phyloP scores from a whole-genome alignment of 2,329 filamentous ascomycete species.

The Epichloe gansuensis region DNA sequence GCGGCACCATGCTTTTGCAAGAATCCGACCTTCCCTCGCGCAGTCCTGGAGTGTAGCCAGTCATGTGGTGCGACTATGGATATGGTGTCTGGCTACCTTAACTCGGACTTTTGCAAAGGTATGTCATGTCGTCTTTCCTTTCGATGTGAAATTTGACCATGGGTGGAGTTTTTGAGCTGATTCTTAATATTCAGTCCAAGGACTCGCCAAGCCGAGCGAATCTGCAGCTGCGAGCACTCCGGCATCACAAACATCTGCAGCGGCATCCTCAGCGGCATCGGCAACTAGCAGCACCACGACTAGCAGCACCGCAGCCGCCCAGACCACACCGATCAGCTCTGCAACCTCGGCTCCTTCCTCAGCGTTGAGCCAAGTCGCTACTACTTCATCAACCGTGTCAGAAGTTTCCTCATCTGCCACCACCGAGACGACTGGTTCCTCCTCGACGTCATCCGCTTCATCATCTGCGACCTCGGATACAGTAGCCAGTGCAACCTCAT shows the following conservation, averaged over 20 bases:
- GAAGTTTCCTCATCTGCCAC: not conserved
- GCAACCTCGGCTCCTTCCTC: not conserved
- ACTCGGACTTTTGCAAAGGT: conserved; percentile 14
- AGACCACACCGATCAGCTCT: not conserved
- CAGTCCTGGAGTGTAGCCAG: conserved; percentile 28
- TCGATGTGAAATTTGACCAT: not conserved
- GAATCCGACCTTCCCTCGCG: conserved; percentile 20
- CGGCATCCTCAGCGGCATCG: not conserved
- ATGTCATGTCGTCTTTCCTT: conserved; percentile 2
- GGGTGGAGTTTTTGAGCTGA: not conserved
- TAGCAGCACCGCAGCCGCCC: not conserved
- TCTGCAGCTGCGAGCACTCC: not conserved
- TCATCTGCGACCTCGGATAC: conserved; percentile 2
- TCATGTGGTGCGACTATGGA: conserved; percentile 14
- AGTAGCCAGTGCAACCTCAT: conserved; percentile 6
- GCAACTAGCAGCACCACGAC: not conserved
- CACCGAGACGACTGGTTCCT: conserved; percentile 3
- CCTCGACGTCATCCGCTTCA: conserved; percentile 4
- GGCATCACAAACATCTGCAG: not conserved
- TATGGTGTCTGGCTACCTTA: conserved; percentile 11
- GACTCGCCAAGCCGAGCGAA: not conserved
- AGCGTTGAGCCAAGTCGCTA: not conserved
- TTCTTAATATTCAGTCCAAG: not conserved
- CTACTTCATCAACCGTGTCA: not conserved
- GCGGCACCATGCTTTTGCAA: conserved; percentile 29